These are phyloP conservation scores for Mesembryanthemum crystallinum DNA, from an alignment of 148 eudicot species.

Conservation along the genomic window DNA sequence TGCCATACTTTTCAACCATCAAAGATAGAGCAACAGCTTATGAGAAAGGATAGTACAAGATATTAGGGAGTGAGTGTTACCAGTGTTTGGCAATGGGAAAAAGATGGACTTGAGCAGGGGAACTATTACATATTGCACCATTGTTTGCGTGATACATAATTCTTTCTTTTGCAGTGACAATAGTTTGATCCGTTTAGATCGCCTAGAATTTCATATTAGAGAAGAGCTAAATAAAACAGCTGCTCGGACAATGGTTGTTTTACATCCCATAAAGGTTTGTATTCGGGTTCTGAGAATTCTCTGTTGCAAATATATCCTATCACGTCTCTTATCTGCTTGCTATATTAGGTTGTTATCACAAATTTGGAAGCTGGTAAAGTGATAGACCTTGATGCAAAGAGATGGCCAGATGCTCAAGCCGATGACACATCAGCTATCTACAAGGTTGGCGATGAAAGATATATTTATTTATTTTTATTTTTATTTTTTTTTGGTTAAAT, in stretches of 20 bases:
- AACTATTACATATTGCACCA: background rate
- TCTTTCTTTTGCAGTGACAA: slow-evolving; percentile 57
- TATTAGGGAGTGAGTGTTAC: background rate
- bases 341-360: slow-evolving; percentile 76
- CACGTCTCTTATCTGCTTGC: slow-evolving; percentile 16
- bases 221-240: slow-evolving; percentile 88
- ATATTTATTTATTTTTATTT: too few relatives aligned
- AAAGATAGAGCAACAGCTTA: background rate
- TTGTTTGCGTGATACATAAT: background rate
- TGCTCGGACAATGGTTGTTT: slow-evolving; percentile 79
- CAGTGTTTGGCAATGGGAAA: background rate
- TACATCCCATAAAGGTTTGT: slow-evolving; percentile 81
- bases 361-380: slow-evolving; percentile 68
- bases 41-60: background rate
- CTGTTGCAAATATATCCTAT: background rate
- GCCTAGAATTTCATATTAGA: slow-evolving; percentile 82
- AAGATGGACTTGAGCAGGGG: background rate
- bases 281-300: slow-evolving; percentile 15
- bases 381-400: slow-evolving; percentile 84
- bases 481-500: background rate
- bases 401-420: slow-evolving; percentile 88
- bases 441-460: slow-evolving; percentile 48
- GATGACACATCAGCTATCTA: slow-evolving; percentile 69
- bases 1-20: too few relatives aligned
- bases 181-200: slow-evolving; percentile 69